Conservation (phyloP, 805 yeast genomes). For the Lipomyces starkeyi region DNA sequence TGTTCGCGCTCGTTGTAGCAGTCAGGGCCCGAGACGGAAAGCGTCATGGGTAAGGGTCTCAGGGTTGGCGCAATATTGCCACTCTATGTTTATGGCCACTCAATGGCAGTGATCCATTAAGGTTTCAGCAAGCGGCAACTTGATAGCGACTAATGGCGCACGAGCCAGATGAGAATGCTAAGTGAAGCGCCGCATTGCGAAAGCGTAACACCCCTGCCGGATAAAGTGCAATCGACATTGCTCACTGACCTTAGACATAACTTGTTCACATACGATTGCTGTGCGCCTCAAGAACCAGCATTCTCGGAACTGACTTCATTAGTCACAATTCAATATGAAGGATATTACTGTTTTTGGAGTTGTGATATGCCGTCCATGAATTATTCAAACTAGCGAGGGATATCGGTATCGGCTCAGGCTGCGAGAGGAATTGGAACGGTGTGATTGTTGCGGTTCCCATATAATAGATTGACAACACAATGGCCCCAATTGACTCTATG, state of each 20-base stretch:
- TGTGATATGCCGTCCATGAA: background rate
- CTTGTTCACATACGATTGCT: no score
- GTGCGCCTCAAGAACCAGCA: background rate
- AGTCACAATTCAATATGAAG: slow-evolving; percentile 1
- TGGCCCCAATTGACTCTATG: slow-evolving; percentile 21
- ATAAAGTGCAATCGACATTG: background rate
- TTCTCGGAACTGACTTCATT: background rate
- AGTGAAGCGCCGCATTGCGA: background rate
- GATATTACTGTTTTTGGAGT: background rate
- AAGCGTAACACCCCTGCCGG: background rate
- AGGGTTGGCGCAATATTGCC: background rate
- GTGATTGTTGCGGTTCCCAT: no score
- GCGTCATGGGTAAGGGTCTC: background rate
- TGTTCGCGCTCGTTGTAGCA: background rate
- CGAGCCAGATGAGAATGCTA: background rate
- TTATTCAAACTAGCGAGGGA: background rate
- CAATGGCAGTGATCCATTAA: background rate
- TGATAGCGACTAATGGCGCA: background rate
- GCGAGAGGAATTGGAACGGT: background rate
- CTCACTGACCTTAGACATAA: background rate
- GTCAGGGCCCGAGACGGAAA: background rate
- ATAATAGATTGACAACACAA: background rate
- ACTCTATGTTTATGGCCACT: background rate
- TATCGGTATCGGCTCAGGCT: background rate
- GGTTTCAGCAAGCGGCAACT: background rate